Conservation (phyloP, 2,329 filamentous ascomycete genomes). For the Gaeumannomyces tritici region DNA sequence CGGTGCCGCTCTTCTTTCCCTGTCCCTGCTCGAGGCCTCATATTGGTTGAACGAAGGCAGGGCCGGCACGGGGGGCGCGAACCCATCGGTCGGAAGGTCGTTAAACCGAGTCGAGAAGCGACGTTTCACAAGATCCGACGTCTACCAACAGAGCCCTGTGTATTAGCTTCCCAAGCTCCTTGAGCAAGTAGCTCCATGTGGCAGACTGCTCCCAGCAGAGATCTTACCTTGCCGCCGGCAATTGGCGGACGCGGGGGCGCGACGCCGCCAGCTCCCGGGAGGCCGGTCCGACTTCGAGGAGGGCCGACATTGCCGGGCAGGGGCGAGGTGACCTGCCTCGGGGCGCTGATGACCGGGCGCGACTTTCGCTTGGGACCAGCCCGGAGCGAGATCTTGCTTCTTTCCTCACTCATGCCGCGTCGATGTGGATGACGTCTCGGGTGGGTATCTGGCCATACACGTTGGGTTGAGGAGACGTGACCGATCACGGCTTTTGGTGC, state of each 20-base stretch:
- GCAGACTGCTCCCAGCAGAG: not conserved
- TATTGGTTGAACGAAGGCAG: slow-evolving; percentile 53
- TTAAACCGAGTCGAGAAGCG: slow-evolving; percentile 92
- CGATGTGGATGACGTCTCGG: too few species aligned
- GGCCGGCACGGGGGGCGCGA: slow-evolving; percentile 64
- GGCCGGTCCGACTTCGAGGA: slow-evolving; percentile 20
- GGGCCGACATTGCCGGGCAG: slow-evolving; percentile 36
- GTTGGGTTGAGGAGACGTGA: too few species aligned
- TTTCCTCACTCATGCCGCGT: slow-evolving; percentile 48
- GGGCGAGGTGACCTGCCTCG: slow-evolving; percentile 52
- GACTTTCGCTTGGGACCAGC: slow-evolving; percentile 50
- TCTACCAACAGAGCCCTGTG: slow-evolving; percentile 27
- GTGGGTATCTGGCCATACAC: too few species aligned
- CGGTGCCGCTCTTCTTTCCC: slow-evolving; percentile 35
- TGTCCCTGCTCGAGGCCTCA: slow-evolving; percentile 28
- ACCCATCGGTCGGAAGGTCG: slow-evolving; percentile 61
- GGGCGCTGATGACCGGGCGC: slow-evolving; percentile 52
- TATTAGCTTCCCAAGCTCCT: not conserved
- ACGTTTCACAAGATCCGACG: slow-evolving; percentile 80
- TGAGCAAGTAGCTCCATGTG: too few species aligned
- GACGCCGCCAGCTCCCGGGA: slow-evolving; percentile 16
- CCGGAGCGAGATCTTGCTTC: slow-evolving; percentile 52
- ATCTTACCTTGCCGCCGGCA: slow-evolving; percentile 44
- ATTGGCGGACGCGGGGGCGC: slow-evolving; percentile 32
- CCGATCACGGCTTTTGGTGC: not conserved